Conservation (phyloP, 2,329 filamentous ascomycete species). For the Penicillium sp. region DNA sequence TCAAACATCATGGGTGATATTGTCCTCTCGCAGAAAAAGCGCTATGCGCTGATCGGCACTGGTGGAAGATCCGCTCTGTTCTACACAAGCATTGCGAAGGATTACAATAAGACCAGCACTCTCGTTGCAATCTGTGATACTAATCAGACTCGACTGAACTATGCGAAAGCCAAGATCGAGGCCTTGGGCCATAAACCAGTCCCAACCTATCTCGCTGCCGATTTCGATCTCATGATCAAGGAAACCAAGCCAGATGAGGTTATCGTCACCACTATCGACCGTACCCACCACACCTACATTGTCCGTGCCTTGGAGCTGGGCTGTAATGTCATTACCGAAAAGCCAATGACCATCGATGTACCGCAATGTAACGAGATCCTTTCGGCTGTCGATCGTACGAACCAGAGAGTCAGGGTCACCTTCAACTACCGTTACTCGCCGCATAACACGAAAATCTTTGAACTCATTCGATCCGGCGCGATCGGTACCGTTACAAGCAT, state of each 20-base stretch:
- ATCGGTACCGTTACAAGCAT: conserved; percentile 58
- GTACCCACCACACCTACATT: conserved; percentile 61
- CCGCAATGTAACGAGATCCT: conserved; percentile 56
- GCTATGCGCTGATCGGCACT: conserved; percentile 30
- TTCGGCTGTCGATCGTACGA: conserved; percentile 52
- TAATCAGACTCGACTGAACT: conserved; percentile 21
- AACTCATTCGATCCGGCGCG: conserved; percentile 53
- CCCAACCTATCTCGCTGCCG: conserved; percentile 53
- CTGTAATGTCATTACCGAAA: conserved; percentile 62
- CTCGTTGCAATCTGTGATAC: conserved; percentile 22
- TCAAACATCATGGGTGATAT: background rate
- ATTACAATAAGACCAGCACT: conserved; percentile 14
- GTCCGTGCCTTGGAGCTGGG: conserved; percentile 58
- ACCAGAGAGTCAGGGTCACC: conserved; percentile 53
- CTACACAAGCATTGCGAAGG: conserved; percentile 18
- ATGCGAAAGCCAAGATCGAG: conserved; percentile 16
- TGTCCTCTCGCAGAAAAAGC: conserved; percentile 17
- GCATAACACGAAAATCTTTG: conserved; percentile 61
- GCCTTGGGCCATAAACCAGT: conserved; percentile 49
- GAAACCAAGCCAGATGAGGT: conserved; percentile 60
- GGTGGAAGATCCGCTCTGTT: conserved; percentile 22
- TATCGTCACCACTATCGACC: conserved; percentile 63
- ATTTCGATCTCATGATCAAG: conserved; percentile 58
- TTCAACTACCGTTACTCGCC: conserved; percentile 66
- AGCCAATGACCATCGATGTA: conserved; percentile 64